These are phyloP conservation scores for Hypoxylon sp. DNA, from an alignment of 2,329 filamentous ascomycete genomes.

Conservation along the genomic window DNA sequence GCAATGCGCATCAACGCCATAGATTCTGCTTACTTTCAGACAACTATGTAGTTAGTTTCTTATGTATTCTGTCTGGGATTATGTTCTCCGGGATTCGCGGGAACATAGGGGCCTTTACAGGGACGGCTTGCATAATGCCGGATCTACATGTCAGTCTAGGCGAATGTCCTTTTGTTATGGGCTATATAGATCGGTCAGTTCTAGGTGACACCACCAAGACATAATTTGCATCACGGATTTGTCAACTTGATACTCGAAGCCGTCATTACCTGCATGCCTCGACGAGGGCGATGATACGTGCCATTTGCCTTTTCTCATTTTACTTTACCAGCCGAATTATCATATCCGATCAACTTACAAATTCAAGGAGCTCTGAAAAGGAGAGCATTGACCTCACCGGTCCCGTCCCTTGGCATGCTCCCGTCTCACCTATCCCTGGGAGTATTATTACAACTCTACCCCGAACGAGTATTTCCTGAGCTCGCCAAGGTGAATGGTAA, in stretches of 20 bases:
- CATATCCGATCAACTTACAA: neutral
- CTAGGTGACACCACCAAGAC: slow-evolving; percentile 23
- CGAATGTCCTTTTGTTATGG: slow-evolving; percentile 38
- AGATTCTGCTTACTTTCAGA: slow-evolving; percentile 39
- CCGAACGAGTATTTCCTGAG: neutral
- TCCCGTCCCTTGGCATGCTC: neutral
- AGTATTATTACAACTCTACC: neutral
- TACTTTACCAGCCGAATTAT: neutral
- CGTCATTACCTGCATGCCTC: neutral
- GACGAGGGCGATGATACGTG: neutral
- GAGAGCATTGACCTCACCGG: neutral
- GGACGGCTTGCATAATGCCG: slow-evolving; percentile 36
- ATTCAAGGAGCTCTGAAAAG: neutral
- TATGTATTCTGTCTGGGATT: slow-evolving; percentile 23
- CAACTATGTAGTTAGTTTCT: slow-evolving; percentile 37
- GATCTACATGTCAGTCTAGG: slow-evolving; percentile 35
- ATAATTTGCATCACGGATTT: slow-evolving; percentile 35
- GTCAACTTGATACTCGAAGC: neutral
- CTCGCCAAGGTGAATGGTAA: slow-evolving; percentile 5
- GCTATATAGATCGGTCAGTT: slow-evolving; percentile 40
- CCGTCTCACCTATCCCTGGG: neutral
- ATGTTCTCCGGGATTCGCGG: slow-evolving; percentile 24
- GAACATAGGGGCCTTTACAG: slow-evolving; percentile 36
- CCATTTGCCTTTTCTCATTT: neutral
- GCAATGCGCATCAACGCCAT: slow-evolving; percentile 29